Base-by-base conservation (phyloP, 2,329 filamentous ascomycete species). In the Leptographium galeiforme region DNA sequence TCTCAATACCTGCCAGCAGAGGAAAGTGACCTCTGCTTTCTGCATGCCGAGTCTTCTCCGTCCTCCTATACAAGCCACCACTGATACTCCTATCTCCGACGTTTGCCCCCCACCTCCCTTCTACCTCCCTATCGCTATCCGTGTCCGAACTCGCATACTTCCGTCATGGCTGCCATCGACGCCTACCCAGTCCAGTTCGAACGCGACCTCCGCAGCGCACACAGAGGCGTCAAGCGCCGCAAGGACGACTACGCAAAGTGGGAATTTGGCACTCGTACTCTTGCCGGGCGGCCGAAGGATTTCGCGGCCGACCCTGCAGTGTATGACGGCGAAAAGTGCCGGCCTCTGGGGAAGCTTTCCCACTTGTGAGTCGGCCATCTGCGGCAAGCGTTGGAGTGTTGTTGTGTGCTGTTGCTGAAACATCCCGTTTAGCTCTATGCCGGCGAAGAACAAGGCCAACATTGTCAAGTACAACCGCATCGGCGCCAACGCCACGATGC, bases 171-270 rank as follows among this genome's bases (percentile, higher is more conserved):
- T 48, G 43, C 53, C 18, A 52, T 53, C 33, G 46, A 63, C 33
- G 53, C 55, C 16, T 10, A 38, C 19, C 57, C 60, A 6, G 51
- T 57, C 36, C 62, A 66, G 57, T 63, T 59, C 56, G 64, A 68
- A 57, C 70, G 71, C 54, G 72, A 74, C 60, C 59, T 75, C 40
- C 72, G 72, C 63, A 68, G 70, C 62, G 65, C 63, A 51, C 62
- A 66, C 56, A 67, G 67, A 55, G 70, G 71, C 60, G 67, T 63
- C 58, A 73, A 73, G 64, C 69, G 72, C 53, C 59, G 57, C 62
- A 73, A 73, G 63, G 69, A 73, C 59, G 65, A 65, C 6, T 59
- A 57, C 19, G 58, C 62, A 53, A 74, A 74, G 61, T 75, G 72
- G 72, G 63, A 66, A 10, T 62, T 65, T 14, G 71, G 72, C 53